Conservation (phyloP, 805 yeast species). For the Wickerhamomyces silvicola region DNA sequence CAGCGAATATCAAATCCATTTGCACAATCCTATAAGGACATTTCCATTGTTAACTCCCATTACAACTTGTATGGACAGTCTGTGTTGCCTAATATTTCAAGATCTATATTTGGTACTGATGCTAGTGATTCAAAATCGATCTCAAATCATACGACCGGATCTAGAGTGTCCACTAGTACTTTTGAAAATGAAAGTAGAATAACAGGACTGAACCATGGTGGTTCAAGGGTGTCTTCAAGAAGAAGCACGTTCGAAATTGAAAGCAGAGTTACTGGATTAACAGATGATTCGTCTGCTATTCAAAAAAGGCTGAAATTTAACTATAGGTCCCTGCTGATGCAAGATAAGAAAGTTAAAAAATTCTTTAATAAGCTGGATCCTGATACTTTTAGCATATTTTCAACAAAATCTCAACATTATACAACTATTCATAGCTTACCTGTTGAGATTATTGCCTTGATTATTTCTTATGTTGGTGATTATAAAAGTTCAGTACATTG, state of each 20-base stretch:
- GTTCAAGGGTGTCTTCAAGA: no score
- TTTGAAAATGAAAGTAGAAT: no score
- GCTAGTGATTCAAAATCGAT: neutral
- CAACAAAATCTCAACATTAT: conserved; percentile 14
- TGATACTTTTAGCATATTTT: conserved; percentile 26
- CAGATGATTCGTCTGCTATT: neutral
- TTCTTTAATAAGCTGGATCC: conserved; percentile 26
- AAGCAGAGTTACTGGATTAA: no score
- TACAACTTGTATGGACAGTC: conserved; percentile 34
- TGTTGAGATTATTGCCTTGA: conserved; percentile 23
- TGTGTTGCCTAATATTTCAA: conserved; percentile 11
- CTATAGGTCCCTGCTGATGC: conserved; percentile 14
- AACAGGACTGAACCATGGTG: no score
- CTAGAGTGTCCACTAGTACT: no score
- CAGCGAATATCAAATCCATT: no score
- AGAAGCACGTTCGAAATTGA: no score
- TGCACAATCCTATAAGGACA: conserved; percentile 6
- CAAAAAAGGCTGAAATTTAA: conserved; percentile 13
- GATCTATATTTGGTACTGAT: neutral
- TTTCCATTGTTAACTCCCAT: conserved; percentile 29
- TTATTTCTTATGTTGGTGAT: conserved; percentile 26
- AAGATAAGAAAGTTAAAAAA: conserved; percentile 15
- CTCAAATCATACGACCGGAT: no score
- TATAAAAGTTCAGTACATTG: conserved; percentile 36
- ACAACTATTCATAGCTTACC: conserved; percentile 27